Evolutionary conservation across 2,329 filamentous ascomycete species (phyloP).

Genomic region (Pezicula radicicola): DNA sequence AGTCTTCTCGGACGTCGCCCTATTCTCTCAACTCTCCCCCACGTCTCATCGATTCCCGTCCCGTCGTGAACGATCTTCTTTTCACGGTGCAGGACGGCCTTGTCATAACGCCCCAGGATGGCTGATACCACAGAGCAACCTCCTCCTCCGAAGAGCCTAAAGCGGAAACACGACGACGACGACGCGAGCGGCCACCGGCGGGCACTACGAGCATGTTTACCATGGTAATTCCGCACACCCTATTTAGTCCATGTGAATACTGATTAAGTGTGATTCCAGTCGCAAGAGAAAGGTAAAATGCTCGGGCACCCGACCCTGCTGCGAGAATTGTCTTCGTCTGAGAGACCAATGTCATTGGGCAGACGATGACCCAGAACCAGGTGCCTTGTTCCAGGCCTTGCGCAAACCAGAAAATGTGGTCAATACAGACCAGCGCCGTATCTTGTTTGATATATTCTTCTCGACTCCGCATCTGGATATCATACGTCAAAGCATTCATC

Average conservation of each 20-base stretch:
- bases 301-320: not conserved
- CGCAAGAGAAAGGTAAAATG: slow-evolving; percentile 1
- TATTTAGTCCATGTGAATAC: not conserved
- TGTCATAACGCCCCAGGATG: not conserved
- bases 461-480: not conserved
- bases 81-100: not conserved
- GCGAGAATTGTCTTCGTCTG: not conserved
- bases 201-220: not conserved
- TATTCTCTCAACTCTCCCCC: not conserved
- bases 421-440: not conserved
- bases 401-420: not conserved
- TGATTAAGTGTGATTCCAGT: not conserved
- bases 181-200: not conserved
- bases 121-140: not conserved
- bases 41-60: not conserved
- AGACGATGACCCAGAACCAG: not conserved
- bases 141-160: not conserved
- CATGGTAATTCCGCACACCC: not conserved
- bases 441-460: not conserved
- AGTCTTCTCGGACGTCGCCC: not conserved
- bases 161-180: not conserved
- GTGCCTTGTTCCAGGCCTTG: not conserved
- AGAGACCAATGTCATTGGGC: not conserved
- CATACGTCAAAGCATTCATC: not conserved
- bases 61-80: not conserved